Base-by-base conservation (phyloP, 495 filamentous ascomycete genomes). In the Friedmanniomyces endolithicus region DNA sequence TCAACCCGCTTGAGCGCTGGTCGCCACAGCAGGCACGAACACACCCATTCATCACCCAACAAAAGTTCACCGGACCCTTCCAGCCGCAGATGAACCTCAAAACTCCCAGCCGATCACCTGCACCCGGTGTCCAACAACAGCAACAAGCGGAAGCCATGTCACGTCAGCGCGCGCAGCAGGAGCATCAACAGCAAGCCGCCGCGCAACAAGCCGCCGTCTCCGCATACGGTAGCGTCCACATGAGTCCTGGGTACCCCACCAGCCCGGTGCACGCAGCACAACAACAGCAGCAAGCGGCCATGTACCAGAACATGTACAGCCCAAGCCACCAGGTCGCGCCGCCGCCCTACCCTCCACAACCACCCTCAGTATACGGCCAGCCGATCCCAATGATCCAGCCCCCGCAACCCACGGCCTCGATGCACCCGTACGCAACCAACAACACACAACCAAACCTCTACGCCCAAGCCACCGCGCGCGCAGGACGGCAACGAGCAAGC, bases 21-120 rank as follows among this genome's bases (percentile, higher is more conserved):
- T 94, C 94, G 16, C 94, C 94, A 11, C 90, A 95, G 63, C 94
- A 99, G 67, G 94, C 94, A 29, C 95, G 95, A 64, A 68, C 95
- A 62, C 94, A 99, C 63, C 94, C 94, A 3, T 99, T 99, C 73
- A 99, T 99, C 63, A 99, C 94, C 0, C 94, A 99, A 63, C 85
- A 92, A 59, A 99, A 99, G 71, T 97, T 84, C 65, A 95, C 89
- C 0, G 89, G 88, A 14, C 87, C 87, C 7, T 99, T 97, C 64
- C 83, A 96, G 31, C 94, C 94, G n/a, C 94, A 90, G 9, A 94
- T 95, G 88, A 95, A 94, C 60, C 71, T 95, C 43, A 95, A 94
- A 68, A 80, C 87, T 35, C 86, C 84, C 40, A 82, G 87, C 11
- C 71, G 85, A 25, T 94, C 92, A 9, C 87, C 90, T 8, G 89